These are phyloP conservation scores for Endocarpon pusillum DNA, from an alignment of 495 filamentous ascomycete genomes.

Conservation along the genomic window DNA sequence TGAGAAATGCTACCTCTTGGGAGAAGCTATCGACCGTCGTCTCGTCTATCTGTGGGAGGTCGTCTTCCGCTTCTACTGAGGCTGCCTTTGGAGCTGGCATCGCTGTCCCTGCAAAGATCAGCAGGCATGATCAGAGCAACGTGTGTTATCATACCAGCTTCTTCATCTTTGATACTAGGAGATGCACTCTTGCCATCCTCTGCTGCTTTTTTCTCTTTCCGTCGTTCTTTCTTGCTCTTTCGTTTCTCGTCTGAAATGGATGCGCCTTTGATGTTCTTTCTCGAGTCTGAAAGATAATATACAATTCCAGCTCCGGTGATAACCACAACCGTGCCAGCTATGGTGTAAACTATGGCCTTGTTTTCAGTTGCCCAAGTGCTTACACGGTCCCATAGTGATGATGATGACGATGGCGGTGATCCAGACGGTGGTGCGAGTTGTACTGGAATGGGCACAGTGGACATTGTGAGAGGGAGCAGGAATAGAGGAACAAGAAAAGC, in stretches of 20 bases:
- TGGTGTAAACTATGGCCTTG: constrained; percentile 87
- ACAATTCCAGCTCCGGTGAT: constrained; percentile 77
- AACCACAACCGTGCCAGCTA: constrained; percentile 83
- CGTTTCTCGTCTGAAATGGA: constrained; percentile 8
- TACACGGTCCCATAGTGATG: constrained; percentile 75
- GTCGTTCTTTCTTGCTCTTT: constrained; percentile 31
- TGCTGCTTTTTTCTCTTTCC: constrained; percentile 41
- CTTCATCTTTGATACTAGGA: constrained; percentile 8
- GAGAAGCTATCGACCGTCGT: constrained; percentile 49
- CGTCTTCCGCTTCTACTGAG: constrained; percentile 49
- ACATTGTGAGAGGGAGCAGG: too few species aligned
- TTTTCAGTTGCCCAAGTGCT: constrained; percentile 89
- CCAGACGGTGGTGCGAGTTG: constrained; percentile 21
- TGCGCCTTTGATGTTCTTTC: constrained; percentile 17
- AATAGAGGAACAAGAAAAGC: too few species aligned
- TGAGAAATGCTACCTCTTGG: constrained; percentile 34
- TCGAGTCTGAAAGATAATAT: constrained; percentile 57
- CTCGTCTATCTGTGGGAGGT: constrained; percentile 77
- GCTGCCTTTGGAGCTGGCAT: constrained; percentile 31
- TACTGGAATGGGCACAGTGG: constrained; percentile 2
- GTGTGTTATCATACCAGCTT: constrained; percentile 3
- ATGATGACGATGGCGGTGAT: constrained; percentile 31
- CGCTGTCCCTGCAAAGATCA: constrained; percentile 5
- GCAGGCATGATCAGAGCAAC: not conserved
- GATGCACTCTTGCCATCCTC: constrained; percentile 49